Conservation (phyloP, 2,329 filamentous ascomycete genomes). For the Aureobasidium pullulans region DNA sequence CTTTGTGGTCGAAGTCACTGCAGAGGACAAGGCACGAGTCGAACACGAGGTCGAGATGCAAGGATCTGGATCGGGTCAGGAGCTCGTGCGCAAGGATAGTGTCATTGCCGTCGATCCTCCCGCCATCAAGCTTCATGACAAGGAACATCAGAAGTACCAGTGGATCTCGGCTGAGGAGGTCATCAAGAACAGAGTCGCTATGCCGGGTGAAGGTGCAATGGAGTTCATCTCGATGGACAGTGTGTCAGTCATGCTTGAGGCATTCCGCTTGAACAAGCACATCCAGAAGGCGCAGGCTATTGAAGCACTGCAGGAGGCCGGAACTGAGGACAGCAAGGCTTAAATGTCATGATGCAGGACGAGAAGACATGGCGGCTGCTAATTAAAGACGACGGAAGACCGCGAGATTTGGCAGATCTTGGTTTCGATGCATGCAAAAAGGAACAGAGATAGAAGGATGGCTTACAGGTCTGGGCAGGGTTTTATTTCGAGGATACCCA, state of each 20-base stretch:
- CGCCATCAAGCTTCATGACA: slow-evolving; percentile 27
- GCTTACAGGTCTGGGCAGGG: neutral
- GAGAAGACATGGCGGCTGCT: neutral
- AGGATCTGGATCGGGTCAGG: neutral
- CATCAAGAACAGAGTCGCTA: slow-evolving; percentile 18
- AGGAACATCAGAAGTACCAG: slow-evolving; percentile 35
- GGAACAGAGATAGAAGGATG: neutral
- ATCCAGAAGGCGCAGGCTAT: slow-evolving; percentile 1
- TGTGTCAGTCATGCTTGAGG: slow-evolving; percentile 14
- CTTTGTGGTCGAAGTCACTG: slow-evolving; percentile 17
- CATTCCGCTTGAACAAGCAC: slow-evolving; percentile 15
- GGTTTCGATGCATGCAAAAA: neutral
- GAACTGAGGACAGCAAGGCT: neutral
- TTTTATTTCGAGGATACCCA: neutral
- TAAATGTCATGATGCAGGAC: neutral
- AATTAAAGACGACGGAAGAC: neutral
- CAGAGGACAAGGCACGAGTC: neutral
- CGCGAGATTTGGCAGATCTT: neutral
- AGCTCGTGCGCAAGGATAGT: slow-evolving; percentile 11
- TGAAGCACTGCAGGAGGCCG: neutral
- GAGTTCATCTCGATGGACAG: slow-evolving; percentile 22
- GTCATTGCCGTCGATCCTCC: neutral
- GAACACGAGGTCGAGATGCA: neutral
- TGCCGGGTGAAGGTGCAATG: slow-evolving; percentile 27
- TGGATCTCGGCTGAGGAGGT: slow-evolving; percentile 37